Percentiles rank a stretch among this genome's conserved stretches.
Conservation (phyloP, 116 monocot species). For the Papilionanthe hybrid region DNA sequence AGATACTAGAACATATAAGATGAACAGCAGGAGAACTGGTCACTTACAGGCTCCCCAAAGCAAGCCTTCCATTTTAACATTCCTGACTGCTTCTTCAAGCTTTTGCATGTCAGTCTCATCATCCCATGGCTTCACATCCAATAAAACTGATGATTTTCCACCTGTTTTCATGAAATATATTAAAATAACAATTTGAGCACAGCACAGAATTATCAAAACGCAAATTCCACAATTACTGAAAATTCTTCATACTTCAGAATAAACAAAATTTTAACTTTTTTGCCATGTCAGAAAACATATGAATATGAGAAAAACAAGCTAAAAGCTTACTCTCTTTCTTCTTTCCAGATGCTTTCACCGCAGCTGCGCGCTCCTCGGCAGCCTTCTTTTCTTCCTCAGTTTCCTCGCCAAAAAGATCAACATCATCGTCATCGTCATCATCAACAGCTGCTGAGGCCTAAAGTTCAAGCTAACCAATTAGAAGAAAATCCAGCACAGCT, state of each 20-base stretch:
- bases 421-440: slow-evolving; percentile 74
- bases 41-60: slow-evolving; percentile 65
- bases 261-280: not conserved
- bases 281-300: not conserved
- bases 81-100: slow-evolving; percentile 46
- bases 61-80: slow-evolving; percentile 51
- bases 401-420: slow-evolving; percentile 94
- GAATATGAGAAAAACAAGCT: not conserved
- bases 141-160: slow-evolving; percentile 43
- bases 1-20: not conserved
- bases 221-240: not conserved
- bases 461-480: not conserved
- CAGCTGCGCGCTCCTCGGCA: slow-evolving; percentile 82
- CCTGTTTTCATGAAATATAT: slow-evolving; percentile 16
- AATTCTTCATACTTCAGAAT: not conserved
- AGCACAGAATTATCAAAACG: not conserved
- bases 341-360: slow-evolving; percentile 70
- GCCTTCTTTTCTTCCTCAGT: slow-evolving; percentile 98
- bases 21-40: not conserved
- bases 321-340: slow-evolving; percentile 78
- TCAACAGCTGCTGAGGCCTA: slow-evolving; percentile 50
- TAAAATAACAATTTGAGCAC: not conserved
- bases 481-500: not conserved
- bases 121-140: slow-evolving; percentile 61
- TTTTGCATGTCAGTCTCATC: slow-evolving; percentile 61